Percentiles rank a stretch among this genome's conserved stretches.
Evolutionary conservation across 495 filamentous ascomycete species (phyloP).

Genomic region (Aspergillus sclerotiicarbonarius): DNA sequence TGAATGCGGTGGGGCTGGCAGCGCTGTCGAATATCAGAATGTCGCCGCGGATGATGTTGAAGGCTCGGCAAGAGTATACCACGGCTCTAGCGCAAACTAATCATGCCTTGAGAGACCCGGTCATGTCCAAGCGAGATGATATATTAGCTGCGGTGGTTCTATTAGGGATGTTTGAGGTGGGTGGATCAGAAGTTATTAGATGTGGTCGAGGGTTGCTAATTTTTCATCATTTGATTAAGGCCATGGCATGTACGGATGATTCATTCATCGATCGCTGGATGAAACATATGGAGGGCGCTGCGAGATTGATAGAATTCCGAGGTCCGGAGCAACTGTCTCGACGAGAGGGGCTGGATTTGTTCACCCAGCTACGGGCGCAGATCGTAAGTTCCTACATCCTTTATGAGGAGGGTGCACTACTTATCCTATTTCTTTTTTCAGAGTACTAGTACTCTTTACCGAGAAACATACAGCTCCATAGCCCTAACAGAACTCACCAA

Average conservation of each 20-base stretch:
- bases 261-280: conserved; percentile 19
- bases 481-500: conserved; percentile 7
- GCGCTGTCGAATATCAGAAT: conserved; percentile 18
- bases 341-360: background rate
- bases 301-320: conserved; percentile 15
- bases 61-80: conserved; percentile 17
- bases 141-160: conserved; percentile 16
- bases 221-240: conserved; percentile 1
- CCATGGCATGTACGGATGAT: conserved; percentile 14
- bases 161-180: conserved; percentile 16
- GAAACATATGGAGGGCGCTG: conserved; percentile 20
- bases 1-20: conserved; percentile 17
- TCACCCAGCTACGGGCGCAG: background rate
- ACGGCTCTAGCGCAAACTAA: conserved; percentile 17
- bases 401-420: too few relatives aligned
- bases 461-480: too few relatives aligned
- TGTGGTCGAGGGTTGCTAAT: background rate
- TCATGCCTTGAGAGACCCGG: conserved; percentile 7
- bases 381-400: background rate
- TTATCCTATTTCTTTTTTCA: too few relatives aligned
- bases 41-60: conserved; percentile 18
- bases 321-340: conserved; percentile 12
- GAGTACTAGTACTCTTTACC: background rate
- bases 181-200: too few relatives aligned
- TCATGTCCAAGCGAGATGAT: conserved; percentile 14